Conservation (phyloP, 805 yeast genomes). For the Priceomyces medius region DNA sequence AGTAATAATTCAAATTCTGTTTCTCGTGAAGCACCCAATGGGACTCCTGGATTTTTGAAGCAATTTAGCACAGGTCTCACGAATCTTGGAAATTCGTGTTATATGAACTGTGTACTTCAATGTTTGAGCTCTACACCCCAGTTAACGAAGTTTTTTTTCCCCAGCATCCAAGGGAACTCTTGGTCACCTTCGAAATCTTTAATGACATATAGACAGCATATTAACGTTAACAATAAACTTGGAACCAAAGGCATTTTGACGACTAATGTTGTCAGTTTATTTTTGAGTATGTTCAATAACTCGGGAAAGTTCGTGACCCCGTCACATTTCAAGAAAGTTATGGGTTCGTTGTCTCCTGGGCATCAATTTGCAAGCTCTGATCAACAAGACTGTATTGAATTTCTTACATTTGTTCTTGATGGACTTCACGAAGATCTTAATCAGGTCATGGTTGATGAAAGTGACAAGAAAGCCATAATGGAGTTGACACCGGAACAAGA, state of each 20-base stretch:
- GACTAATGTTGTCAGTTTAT: slow-evolving; percentile 59
- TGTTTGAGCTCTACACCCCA: slow-evolving; percentile 75
- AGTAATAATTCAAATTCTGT: neutral
- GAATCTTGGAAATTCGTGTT: slow-evolving; percentile 89
- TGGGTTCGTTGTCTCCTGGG: slow-evolving; percentile 63
- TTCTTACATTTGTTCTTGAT: slow-evolving; percentile 71
- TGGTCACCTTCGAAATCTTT: slow-evolving; percentile 9
- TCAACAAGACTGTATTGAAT: slow-evolving; percentile 87
- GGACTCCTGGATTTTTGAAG: slow-evolving; percentile 17
- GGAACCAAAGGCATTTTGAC: slow-evolving; percentile 84
- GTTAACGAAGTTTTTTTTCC: slow-evolving; percentile 59
- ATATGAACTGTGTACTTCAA: slow-evolving; percentile 89
- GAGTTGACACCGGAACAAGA: slow-evolving; percentile 64
- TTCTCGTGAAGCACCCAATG: slow-evolving; percentile 6
- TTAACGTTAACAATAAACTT: slow-evolving; percentile 67
- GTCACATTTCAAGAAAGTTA: slow-evolving; percentile 57
- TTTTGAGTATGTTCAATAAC: slow-evolving; percentile 52
- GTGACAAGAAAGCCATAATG: slow-evolving; percentile 40
- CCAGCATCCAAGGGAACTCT: slow-evolving; percentile 22
- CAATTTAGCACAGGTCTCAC: slow-evolving; percentile 65
- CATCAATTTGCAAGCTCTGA: slow-evolving; percentile 61
- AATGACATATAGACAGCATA: slow-evolving; percentile 62
- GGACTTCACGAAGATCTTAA: slow-evolving; percentile 83
- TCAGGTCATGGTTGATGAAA: slow-evolving; percentile 37
- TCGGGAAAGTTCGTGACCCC: slow-evolving; percentile 56